Evolutionary conservation across 305 asterid genomes (phyloP).

Genomic region (Rubia tinctorum): DNA sequence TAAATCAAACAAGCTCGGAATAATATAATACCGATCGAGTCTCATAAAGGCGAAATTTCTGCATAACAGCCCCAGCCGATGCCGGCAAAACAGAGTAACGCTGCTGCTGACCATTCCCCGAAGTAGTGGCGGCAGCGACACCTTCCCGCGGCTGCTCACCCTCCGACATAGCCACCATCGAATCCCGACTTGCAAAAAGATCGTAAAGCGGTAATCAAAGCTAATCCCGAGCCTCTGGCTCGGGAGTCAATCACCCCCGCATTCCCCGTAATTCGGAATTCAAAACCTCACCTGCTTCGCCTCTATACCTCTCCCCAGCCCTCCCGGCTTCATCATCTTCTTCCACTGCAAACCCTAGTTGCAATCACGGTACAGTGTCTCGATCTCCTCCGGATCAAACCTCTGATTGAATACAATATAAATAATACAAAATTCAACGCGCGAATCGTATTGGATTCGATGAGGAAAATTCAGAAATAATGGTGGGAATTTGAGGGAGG

Average conservation of each 20-base stretch:
- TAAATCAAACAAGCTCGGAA: background rate
- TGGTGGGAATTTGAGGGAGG: slow-evolving; percentile 1
- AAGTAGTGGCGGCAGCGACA: slow-evolving; percentile 8
- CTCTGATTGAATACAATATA: background rate
- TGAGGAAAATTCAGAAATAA: background rate
- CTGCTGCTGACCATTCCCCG: slow-evolving; percentile 13
- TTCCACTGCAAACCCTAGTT: slow-evolving; percentile 17
- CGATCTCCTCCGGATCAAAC: slow-evolving; percentile 18
- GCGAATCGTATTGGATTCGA: background rate
- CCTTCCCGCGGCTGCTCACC: slow-evolving; percentile 19
- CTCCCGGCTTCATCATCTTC: slow-evolving; percentile 4
- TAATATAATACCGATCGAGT: slow-evolving; percentile 67
- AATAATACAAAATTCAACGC: background rate
- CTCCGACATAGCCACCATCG: slow-evolving; percentile 32
- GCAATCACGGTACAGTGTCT: background rate
- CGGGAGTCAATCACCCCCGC: slow-evolving; percentile 50
- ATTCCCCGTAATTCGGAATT: slow-evolving; percentile 31
- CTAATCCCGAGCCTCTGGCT: slow-evolving; percentile 83
- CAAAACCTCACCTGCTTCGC: slow-evolving; percentile 13
- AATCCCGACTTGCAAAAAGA: slow-evolving; percentile 14
- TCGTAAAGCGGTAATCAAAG: slow-evolving; percentile 10
- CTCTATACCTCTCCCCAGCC: slow-evolving; percentile 11
- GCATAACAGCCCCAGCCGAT: slow-evolving; percentile 60
- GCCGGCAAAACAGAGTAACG: slow-evolving; percentile 18
- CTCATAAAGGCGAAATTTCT: slow-evolving; percentile 92